Conservation (phyloP, 2,329 filamentous ascomycete species). For the Trichoderma arundinaceum region DNA sequence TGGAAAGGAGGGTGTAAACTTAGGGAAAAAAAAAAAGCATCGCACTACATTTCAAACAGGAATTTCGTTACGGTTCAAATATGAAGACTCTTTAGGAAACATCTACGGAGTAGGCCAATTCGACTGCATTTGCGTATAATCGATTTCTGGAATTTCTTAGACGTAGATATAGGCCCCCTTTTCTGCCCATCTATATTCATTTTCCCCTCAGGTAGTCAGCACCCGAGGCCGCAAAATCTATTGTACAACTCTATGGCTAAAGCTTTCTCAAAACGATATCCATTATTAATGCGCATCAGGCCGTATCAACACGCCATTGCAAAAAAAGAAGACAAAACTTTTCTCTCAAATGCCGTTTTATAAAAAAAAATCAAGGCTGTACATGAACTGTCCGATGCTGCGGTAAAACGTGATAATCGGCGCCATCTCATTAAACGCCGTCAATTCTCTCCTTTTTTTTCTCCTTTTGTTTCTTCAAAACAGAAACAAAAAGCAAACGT, state of each 20-base stretch:
- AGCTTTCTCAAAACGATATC: constrained; percentile 2
- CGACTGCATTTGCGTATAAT: too few species aligned
- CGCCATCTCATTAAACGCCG: not conserved
- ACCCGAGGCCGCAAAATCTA: not conserved
- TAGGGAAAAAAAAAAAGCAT: too few species aligned
- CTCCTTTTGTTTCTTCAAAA: not conserved
- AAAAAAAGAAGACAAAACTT: not conserved
- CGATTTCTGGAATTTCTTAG: not conserved
- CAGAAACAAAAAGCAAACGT: not conserved
- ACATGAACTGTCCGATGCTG: constrained; percentile 7
- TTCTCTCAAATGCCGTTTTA: not conserved
- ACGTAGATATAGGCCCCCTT: not conserved
- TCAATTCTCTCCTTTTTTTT: not conserved
- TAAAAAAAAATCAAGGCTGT: constrained; percentile 5
- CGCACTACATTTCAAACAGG: too few species aligned
- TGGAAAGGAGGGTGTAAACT: too few species aligned
- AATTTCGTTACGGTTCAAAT: too few species aligned
- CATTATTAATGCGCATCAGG: not conserved
- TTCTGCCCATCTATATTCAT: not conserved
- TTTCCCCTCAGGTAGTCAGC: not conserved
- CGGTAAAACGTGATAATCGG: not conserved
- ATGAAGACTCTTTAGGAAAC: too few species aligned
- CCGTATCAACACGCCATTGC: not conserved
- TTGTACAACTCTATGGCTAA: constrained; percentile 8
- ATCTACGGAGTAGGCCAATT: too few species aligned